Percentiles rank a stretch among this genome's conserved stretches.
Evolutionary conservation across 2,329 filamentous ascomycete species (phyloP).

Genomic region (Penicillium capsulatum): DNA sequence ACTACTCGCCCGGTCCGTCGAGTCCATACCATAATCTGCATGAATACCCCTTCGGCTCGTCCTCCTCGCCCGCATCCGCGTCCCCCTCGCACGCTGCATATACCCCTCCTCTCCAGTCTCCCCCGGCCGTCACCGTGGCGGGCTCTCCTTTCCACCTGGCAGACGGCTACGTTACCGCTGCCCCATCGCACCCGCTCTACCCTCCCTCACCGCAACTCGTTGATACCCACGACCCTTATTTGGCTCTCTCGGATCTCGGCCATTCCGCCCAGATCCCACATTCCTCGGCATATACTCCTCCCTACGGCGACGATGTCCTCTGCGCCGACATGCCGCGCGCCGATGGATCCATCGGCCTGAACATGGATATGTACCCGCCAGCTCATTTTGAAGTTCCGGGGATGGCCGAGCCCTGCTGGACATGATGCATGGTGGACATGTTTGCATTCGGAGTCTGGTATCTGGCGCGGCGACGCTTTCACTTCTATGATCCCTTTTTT

Average conservation of each 20-base stretch:
- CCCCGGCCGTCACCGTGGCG: conserved; percentile 36
- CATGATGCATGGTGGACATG: conserved; percentile 18
- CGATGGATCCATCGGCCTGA: conserved; percentile 26
- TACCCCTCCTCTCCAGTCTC: conserved; percentile 41
- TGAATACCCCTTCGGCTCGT: conserved; percentile 31
- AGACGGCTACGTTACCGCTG: conserved; percentile 32
- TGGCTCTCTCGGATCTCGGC: conserved; percentile 28
- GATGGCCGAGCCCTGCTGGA: conserved; percentile 36
- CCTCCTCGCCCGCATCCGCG: conserved; percentile 37
- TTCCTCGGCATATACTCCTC: conserved; percentile 37
- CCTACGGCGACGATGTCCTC: conserved; percentile 34
- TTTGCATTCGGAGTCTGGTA: background rate
- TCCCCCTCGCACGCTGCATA: conserved; percentile 38
- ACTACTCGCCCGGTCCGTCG: conserved; percentile 35
- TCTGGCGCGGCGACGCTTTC: no score
- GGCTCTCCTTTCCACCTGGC: conserved; percentile 37
- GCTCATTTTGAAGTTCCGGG: conserved; percentile 32
- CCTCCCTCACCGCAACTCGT: conserved; percentile 36
- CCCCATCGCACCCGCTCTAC: conserved; percentile 35
- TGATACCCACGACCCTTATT: conserved; percentile 31
- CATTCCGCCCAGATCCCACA: conserved; percentile 31
- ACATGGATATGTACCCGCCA: conserved; percentile 32
- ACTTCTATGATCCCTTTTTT: no score
- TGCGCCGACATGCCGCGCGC: conserved; percentile 29
- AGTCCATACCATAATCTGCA: conserved; percentile 35